Evolutionary conservation across 495 filamentous ascomycete genomes (phyloP), one percentile per base, ranked within the genome.

Genomic region (Trichoderma erinaceum): DNA sequence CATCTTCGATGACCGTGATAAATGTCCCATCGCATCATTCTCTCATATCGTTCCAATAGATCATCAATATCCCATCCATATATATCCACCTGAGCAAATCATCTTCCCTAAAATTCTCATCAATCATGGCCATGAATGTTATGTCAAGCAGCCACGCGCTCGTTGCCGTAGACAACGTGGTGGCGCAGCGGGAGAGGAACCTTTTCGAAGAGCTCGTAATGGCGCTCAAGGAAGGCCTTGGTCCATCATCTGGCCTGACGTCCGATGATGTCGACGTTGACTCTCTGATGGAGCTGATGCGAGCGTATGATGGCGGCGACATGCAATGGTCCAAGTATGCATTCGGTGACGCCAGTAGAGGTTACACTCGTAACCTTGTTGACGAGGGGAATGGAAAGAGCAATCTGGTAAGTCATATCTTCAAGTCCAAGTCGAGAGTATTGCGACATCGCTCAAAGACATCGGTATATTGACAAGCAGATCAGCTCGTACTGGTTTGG

Each of bases 331-430:
- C 77, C 23, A 76, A 75, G 67, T 97, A 88, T 75, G 91, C 90
- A 11, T 76, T 93, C 64, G 81, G 78, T 7, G 88, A 96, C 74
- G 67, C 75, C 43, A 86, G 78, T 63, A 81, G 87, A 69, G 81
- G 82, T 1, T 97, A 96, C 76, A 97, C 93, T 0, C 78, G 93
- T 66, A 97, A 97, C 72, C 82, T 97, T 38, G 92, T 97, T 23
- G 91, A 97, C 71, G 87, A 91, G 73, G 91, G 93, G 4, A 97
- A 96, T 74, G 93, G 92, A 32, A 96, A 94, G 75, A 89, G 90
- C 75, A 97, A 97, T 75, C 75, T 97, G 69, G 90, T 93, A 82
- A 73, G 86, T 75, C 4, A 27, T 35, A n/a, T 48, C 44, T 10
- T 43, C 29, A 50, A 63, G 65, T 7, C 11, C 66, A 65, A 52